Evolutionary conservation across 441 rosid species (phyloP), one percentile per base, ranked within the genome.

Genomic region (Geranium incanum): DNA sequence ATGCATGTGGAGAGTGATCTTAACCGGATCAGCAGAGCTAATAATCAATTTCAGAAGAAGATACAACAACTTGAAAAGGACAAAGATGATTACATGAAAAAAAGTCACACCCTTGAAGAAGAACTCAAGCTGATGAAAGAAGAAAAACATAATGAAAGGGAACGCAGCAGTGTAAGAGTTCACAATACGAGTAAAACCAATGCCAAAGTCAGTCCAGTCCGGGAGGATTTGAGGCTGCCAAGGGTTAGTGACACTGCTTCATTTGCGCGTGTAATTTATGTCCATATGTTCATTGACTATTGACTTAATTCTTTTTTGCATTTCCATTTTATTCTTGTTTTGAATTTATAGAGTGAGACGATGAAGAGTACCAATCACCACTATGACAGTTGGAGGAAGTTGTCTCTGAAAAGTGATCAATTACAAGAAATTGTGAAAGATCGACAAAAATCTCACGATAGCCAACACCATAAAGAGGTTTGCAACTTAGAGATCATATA

Each of bases 11-110:
- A 81, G 69, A 41, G 66, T 52, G 85, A 84, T 6, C 77, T 81
- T n/a, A 64, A 73, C 73, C 69, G 64, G 71, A 77, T 77, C 36
- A 81, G 75, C 79, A 78, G 70, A 74, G 70, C 79, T 69, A 83
- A 84, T 72, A 79, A 77, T 62, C 86, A 74, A 67, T 77, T 78
- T 74, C 88, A 79, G 33, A 76, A 69, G 76, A 81, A 73, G 68
- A 71, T 81, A 36, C 71, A 79, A 55, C 84, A 79, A 67, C 84
- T 84, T 36, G 86, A 85, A 69, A 82, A 84, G 50, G 85, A 85
- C 75, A 86, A 81, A 71, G 74, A 76, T 19, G 75, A 74, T 72
- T 72, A 52, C 69, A 39, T 39, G 28, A 71, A n/a, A 67, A 83
- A 70, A 78, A 37, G 73, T 67, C 80, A 63, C 74, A 76, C 82